Evolutionary conservation across 768 basidiomycete genomes (phyloP).

Genomic region (Lentinus tigrinus): DNA sequence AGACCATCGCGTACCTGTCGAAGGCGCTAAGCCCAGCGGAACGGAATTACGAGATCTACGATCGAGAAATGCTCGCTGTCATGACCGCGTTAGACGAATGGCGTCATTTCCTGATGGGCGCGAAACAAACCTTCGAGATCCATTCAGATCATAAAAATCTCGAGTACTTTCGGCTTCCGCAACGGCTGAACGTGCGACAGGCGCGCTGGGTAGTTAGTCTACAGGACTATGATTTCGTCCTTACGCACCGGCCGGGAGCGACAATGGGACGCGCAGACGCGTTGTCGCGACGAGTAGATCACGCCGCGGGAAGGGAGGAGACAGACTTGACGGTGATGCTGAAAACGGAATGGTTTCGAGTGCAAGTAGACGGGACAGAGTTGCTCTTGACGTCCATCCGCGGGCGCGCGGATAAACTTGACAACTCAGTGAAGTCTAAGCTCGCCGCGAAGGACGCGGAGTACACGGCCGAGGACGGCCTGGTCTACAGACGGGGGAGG

Average conservation of each 20-base stretch:
- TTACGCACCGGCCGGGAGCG: too few relatives aligned
- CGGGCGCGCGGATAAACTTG: too few relatives aligned
- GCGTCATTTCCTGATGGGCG: constrained; percentile 26
- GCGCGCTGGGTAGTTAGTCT: constrained; percentile 27
- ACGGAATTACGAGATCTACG: constrained; percentile 31
- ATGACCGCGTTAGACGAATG: constrained; percentile 28
- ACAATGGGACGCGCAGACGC: neutral
- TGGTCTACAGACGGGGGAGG: neutral
- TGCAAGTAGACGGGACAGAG: neutral
- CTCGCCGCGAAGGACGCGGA: too few relatives aligned
- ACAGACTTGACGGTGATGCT: neutral
- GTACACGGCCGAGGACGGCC: too few relatives aligned
- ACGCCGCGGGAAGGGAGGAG: too few relatives aligned
- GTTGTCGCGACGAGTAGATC: neutral
- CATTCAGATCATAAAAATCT: constrained; percentile 33
- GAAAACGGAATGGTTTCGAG: neutral
- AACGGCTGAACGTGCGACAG: constrained; percentile 30
- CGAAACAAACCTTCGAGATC: constrained; percentile 16
- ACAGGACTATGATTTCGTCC: too few relatives aligned
- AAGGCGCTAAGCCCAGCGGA: constrained; percentile 21
- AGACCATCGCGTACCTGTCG: neutral
- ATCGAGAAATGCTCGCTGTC: constrained; percentile 39
- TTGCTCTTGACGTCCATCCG: neutral
- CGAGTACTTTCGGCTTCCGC: constrained; percentile 24
- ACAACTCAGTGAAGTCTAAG: too few relatives aligned